These are phyloP conservation scores for Epichloe elymi DNA, from an alignment of 2,329 filamentous ascomycete species.

Conservation along the genomic window DNA sequence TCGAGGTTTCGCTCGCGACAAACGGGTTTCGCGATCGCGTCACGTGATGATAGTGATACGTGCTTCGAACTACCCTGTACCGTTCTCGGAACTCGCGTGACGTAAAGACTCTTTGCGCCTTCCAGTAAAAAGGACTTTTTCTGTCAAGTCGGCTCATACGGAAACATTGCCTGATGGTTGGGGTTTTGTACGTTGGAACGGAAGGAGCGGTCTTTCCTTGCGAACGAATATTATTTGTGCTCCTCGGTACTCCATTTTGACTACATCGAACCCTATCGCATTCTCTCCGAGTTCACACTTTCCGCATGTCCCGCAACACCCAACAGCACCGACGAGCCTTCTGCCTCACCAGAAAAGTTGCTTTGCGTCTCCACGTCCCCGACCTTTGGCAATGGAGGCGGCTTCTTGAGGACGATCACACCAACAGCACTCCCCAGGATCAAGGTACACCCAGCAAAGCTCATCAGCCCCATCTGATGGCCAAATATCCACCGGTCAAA, in stretches of 20 bases:
- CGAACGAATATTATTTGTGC: too few species aligned
- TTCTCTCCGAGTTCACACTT: constrained; percentile 5
- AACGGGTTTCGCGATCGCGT: neutral
- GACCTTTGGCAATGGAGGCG: constrained; percentile 15
- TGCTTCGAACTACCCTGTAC: neutral
- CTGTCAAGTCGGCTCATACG: too few species aligned
- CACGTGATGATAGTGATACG: neutral
- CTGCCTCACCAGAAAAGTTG: constrained; percentile 18
- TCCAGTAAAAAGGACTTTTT: too few species aligned
- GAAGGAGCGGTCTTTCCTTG: too few species aligned
- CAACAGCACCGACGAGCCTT: constrained; percentile 28
- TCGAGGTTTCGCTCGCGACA: neutral
- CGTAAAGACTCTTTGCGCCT: too few species aligned
- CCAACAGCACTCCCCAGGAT: constrained; percentile 41
- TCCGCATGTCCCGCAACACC: constrained; percentile 16
- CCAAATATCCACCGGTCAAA: constrained; percentile 42
- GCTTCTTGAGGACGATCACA: constrained; percentile 32
- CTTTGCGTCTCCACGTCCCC: constrained; percentile 23
- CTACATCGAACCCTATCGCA: neutral
- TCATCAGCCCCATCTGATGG: constrained; percentile 34
- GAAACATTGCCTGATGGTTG: too few species aligned
- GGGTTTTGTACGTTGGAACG: too few species aligned
- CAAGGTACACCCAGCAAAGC: constrained; percentile 35
- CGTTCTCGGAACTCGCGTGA: too few species aligned
- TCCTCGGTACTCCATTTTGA: too few species aligned